Evolutionary conservation across 331 rosid genomes (phyloP).

Genomic region (Acacia pycnantha): DNA sequence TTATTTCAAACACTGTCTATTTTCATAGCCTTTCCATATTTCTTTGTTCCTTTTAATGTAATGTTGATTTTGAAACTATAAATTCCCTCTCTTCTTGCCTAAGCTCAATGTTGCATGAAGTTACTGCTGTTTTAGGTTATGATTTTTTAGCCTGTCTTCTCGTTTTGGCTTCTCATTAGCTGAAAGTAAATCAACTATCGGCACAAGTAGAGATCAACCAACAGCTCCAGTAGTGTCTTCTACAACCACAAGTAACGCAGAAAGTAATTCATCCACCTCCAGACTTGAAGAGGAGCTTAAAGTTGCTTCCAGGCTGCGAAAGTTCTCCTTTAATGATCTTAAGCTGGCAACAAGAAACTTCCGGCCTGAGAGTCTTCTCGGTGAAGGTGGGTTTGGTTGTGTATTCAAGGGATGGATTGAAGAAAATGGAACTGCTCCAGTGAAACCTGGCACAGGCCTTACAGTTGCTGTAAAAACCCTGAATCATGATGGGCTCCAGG

Average conservation of each 20-base stretch:
- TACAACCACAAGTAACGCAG: conserved; percentile 83
- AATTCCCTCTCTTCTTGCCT: neutral
- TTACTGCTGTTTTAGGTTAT: conserved; percentile 9
- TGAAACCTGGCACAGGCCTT: conserved; percentile 96
- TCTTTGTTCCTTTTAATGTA: conserved; percentile 1
- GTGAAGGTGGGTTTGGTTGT: conserved; percentile 98
- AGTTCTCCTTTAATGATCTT: conserved; percentile 81
- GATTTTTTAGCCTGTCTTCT: conserved; percentile 19
- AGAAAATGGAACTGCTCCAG: conserved; percentile 98
- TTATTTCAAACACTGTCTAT: neutral
- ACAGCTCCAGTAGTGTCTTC: conserved; percentile 64
- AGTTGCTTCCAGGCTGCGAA: conserved; percentile 85
- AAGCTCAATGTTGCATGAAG: neutral
- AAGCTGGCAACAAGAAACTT: conserved; percentile 91
- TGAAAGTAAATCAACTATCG: conserved; percentile 69
- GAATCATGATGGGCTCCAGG: conserved; percentile 96
- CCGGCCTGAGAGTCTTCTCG: conserved; percentile 97
- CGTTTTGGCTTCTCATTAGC: conserved; percentile 34
- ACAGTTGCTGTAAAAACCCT: conserved; percentile 97
- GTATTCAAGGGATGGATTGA: conserved; percentile 98
- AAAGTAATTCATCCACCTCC: conserved; percentile 85
- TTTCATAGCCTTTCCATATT: conserved; percentile 10
- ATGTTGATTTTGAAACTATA: neutral
- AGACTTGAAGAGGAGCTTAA: conserved; percentile 90
- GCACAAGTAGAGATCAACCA: conserved; percentile 86